phyloP scores from a whole-genome alignment of 2,329 filamentous ascomycete species.

The Juglanconis sp. region DNA sequence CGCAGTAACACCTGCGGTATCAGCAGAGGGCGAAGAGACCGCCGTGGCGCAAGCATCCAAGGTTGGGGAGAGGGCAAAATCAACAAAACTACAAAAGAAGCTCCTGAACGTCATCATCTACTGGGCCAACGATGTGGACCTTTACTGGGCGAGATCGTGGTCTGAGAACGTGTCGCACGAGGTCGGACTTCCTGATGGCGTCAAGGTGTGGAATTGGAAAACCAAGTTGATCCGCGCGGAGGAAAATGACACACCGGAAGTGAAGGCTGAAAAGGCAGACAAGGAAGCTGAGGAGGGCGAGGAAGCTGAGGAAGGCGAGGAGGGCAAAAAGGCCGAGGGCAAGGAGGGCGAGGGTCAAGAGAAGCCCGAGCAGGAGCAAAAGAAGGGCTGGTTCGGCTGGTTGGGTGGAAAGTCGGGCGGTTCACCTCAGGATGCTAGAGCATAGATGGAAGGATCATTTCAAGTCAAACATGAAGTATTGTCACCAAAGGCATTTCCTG shows the following conservation, averaged over 20 bases:
- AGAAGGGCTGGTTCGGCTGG: conserved; percentile 14
- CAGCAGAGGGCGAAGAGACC: not conserved
- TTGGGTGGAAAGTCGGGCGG: conserved; percentile 6
- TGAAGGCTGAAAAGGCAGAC: not conserved
- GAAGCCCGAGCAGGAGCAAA: not conserved
- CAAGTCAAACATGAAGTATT: not conserved
- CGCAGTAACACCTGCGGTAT: not conserved
- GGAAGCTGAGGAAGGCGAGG: not conserved
- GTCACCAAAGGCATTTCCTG: not conserved
- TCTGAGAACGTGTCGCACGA: conserved; percentile 52
- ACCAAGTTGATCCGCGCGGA: conserved; percentile 8
- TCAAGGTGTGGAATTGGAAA: conserved; percentile 11
- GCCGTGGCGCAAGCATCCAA: not conserved
- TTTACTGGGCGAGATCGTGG: conserved; percentile 46
- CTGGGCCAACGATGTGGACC: conserved; percentile 50
- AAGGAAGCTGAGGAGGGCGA: not conserved
- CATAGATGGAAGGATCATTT: not conserved
- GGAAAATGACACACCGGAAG: not conserved
- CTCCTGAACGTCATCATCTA: conserved; percentile 44
- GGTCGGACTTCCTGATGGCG: conserved; percentile 31
- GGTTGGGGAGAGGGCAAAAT: not conserved
- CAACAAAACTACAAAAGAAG: conserved; percentile 9
- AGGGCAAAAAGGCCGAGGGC: not conserved
- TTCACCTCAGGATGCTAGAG: conserved; percentile 11
- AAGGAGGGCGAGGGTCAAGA: not conserved